Evolutionary conservation across 2,329 filamentous ascomycete genomes (phyloP).

Genomic region (Bipolaris gigantea): DNA sequence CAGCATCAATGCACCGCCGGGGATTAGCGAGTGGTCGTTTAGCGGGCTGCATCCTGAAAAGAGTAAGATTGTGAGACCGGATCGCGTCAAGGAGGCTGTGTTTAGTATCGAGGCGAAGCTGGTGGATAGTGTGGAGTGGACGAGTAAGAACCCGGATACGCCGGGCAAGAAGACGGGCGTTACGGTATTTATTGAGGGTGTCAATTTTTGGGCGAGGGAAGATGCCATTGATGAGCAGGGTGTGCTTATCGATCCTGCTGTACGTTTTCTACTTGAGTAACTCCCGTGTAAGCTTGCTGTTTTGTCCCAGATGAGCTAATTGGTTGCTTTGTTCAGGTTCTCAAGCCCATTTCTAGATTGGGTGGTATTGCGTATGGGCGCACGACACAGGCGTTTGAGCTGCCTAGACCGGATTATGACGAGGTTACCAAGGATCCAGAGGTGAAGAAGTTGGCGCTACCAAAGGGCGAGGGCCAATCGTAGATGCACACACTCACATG

Average conservation of each 20-base stretch:
- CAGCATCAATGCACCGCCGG: conserved; percentile 75
- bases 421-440: conserved; percentile 54
- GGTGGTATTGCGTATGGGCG: conserved; percentile 86
- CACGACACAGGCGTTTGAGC: conserved; percentile 68
- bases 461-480: conserved; percentile 5
- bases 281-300: conserved; percentile 2
- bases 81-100: conserved; percentile 78
- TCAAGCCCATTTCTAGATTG: conserved; percentile 75
- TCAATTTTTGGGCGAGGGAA: conserved; percentile 84
- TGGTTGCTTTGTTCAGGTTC: conserved; percentile 50
- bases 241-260: conserved; percentile 71
- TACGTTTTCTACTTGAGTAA: conserved; percentile 45
- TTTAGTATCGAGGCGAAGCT: conserved; percentile 82
- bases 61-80: conserved; percentile 66
- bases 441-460: conserved; percentile 57
- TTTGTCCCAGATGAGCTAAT: neutral
- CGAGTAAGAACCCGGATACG: conserved; percentile 60
- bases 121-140: conserved; percentile 74
- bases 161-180: conserved; percentile 76
- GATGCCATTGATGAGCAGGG: conserved; percentile 81
- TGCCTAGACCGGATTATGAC: conserved; percentile 61
- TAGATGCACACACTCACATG: neutral
- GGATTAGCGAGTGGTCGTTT: conserved; percentile 76
- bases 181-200: conserved; percentile 77
- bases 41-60: conserved; percentile 72